These are phyloP conservation scores for Persicaria tinctoria DNA, from an alignment of 148 eudicot species.

Conservation along the genomic window DNA sequence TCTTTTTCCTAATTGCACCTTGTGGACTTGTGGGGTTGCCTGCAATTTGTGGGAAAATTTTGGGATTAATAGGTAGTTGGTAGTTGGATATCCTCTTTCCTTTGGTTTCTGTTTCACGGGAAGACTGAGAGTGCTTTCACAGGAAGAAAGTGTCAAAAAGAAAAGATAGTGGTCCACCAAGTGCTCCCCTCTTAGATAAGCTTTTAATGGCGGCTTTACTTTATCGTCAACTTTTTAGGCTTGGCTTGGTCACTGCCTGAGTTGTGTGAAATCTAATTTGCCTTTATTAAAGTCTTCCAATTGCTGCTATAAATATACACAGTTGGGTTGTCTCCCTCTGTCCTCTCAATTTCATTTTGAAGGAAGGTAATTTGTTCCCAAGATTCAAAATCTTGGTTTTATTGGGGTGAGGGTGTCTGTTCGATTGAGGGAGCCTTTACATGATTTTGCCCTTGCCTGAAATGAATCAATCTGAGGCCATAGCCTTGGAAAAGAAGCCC, in stretches of 20 bases:
- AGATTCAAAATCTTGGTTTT: neutral
- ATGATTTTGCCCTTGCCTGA: constrained; percentile 20
- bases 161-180: constrained; percentile 7
- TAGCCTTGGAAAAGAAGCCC: constrained; percentile 19
- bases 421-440: constrained; percentile 6
- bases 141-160: constrained; percentile 9
- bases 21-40: constrained; percentile 10
- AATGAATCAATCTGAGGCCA: constrained; percentile 49
- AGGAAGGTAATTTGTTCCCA: neutral
- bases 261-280: constrained; percentile 1
- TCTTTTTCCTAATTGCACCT: constrained; percentile 3
- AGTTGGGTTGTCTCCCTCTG: too few species aligned
- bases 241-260: constrained; percentile 8
- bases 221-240: constrained; percentile 7
- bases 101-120: constrained; percentile 7
- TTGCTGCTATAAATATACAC: constrained; percentile 7
- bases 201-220: constrained; percentile 9
- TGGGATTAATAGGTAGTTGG: constrained; percentile 8
- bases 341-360: neutral
- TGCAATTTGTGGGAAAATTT: neutral
- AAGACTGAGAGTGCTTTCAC: neutral
- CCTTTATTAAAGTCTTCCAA: constrained; percentile 3
- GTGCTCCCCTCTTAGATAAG: constrained; percentile 6
- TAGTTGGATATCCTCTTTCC: neutral
- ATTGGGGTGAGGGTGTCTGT: neutral